A percentile compares a stretch with the other conserved stretches of the same genome.
phyloP scores from a whole-genome alignment of 345 rosid species.

The Gossypium bickii region DNA sequence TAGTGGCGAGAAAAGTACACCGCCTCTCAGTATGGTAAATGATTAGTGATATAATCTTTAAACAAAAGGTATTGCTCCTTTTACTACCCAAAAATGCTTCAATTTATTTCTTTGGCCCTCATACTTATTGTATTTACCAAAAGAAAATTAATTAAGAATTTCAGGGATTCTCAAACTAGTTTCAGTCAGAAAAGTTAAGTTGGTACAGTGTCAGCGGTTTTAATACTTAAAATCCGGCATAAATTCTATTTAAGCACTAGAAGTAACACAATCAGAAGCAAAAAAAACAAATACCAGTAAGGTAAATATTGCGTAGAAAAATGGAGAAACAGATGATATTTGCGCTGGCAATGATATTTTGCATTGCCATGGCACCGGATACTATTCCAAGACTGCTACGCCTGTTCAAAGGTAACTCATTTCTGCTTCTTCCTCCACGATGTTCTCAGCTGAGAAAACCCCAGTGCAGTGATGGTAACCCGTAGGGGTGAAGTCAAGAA shows the following conservation, averaged over 20 bases:
- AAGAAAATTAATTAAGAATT: neutral
- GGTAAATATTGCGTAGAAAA: neutral
- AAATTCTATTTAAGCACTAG: neutral
- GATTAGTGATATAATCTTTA: too few species aligned
- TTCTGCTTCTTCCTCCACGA: slow-evolving; percentile 36
- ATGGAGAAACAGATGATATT: slow-evolving; percentile 1
- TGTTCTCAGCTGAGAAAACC: slow-evolving; percentile 27
- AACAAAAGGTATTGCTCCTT: too few species aligned
- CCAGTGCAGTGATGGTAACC: slow-evolving; percentile 32
- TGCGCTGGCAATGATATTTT: neutral
- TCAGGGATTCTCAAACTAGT: neutral
- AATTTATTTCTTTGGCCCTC: neutral
- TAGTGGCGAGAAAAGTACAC: too few species aligned
- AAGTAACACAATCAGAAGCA: neutral
- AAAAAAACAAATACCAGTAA: neutral
- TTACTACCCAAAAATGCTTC: neutral
- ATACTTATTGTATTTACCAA: neutral
- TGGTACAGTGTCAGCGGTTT: neutral
- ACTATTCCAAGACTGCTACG: neutral
- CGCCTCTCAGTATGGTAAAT: too few species aligned
- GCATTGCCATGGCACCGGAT: neutral
- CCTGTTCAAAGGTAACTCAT: neutral
- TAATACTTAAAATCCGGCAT: neutral
- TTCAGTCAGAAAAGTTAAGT: neutral
- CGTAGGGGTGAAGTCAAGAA: neutral